phyloP scores from a whole-genome alignment of 306 rosid species.

The Quercus rubra region DNA sequence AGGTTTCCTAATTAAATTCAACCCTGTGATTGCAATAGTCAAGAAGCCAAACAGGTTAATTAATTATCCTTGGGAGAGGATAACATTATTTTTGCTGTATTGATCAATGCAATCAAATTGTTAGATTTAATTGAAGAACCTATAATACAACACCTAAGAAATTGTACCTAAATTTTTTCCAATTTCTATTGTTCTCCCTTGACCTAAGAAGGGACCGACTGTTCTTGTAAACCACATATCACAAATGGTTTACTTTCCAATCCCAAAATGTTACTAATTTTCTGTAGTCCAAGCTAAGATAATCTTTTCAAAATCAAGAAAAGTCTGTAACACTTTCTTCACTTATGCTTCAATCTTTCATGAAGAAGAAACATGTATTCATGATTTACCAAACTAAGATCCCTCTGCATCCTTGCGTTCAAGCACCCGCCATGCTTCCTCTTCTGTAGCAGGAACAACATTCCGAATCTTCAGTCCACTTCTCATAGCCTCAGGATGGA shows the following conservation, averaged over 20 bases:
- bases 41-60: too few species aligned
- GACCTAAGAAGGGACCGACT: neutral
- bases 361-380: slow-evolving; percentile 1
- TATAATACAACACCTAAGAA: too few species aligned
- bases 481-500: slow-evolving; percentile 43
- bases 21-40: too few species aligned
- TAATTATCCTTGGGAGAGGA: too few species aligned
- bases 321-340: neutral
- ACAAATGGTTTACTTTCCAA: neutral
- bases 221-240: neutral
- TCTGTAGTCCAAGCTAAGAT: neutral
- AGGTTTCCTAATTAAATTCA: too few species aligned
- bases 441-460: slow-evolving; percentile 80
- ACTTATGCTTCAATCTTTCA: neutral
- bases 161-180: neutral
- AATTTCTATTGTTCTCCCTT: neutral
- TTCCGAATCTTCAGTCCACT: slow-evolving; percentile 55
- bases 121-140: too few species aligned
- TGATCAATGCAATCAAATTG: too few species aligned
- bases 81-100: too few species aligned
- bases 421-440: slow-evolving; percentile 67
- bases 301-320: too few species aligned
- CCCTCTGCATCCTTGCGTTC: slow-evolving; percentile 72
- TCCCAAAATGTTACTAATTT: neutral
- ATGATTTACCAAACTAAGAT: slow-evolving; percentile 23